Evolutionary conservation across 371 early-diverging fungal species (phyloP).

Genomic region (Mucor lusitanicus): DNA sequence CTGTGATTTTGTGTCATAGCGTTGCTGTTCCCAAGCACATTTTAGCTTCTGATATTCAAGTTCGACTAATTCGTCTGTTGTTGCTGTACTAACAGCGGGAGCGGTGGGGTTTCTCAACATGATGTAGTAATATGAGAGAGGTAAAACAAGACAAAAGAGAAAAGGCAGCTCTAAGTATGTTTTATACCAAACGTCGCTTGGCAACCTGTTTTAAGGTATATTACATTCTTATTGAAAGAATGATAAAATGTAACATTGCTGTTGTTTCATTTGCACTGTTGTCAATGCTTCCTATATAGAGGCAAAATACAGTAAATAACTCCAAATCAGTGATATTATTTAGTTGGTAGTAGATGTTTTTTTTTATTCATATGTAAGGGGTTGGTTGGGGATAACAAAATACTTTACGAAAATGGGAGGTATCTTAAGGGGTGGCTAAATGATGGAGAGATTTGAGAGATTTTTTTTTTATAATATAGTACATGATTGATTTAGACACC

Average conservation of each 20-base stretch:
- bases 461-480: neutral
- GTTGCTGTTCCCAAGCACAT: slow-evolving; percentile 2
- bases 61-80: neutral
- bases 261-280: neutral
- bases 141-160: neutral
- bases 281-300: neutral
- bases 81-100: neutral
- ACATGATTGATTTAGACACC: slow-evolving; percentile 26
- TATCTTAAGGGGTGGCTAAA: neutral
- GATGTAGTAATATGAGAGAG: neutral
- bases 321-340: neutral
- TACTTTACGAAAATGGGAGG: neutral
- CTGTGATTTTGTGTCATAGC: neutral
- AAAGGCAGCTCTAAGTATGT: neutral
- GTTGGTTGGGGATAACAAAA: neutral
- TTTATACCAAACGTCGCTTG: neutral
- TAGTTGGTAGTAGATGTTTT: neutral
- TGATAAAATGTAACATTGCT: neutral
- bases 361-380: neutral
- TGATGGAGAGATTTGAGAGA: neutral
- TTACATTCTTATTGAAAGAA: slow-evolving; percentile 10
- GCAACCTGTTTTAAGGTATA: slow-evolving; percentile 6
- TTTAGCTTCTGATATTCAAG: slow-evolving; percentile 9
- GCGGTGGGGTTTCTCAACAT: neutral
- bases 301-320: neutral